Evolutionary conservation across 306 rosid species (phyloP).

Genomic region (Pterocarpus macrocarpus): DNA sequence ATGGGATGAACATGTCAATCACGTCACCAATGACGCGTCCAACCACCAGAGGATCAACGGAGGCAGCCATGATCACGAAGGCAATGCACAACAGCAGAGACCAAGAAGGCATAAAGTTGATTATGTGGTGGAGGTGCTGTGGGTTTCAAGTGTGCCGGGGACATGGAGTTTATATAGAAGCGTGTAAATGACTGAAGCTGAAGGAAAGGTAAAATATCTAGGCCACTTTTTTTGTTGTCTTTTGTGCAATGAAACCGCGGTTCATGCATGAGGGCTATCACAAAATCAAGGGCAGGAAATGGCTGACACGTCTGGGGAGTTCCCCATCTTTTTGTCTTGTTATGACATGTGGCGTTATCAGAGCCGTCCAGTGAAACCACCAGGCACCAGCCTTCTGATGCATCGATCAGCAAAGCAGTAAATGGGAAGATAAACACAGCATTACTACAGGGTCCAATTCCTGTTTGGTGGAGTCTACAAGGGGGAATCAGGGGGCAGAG

Average conservation of each 20-base stretch:
- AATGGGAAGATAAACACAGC: not conserved
- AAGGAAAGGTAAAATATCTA: not conserved
- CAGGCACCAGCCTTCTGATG: not conserved
- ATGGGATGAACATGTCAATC: constrained; percentile 83
- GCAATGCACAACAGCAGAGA: not conserved
- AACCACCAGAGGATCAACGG: constrained; percentile 85
- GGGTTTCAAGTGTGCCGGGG: not conserved
- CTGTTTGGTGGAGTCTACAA: constrained; percentile 16
- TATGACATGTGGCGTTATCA: constrained; percentile 41
- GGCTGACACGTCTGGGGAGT: constrained; percentile 56
- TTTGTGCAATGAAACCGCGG: constrained; percentile 31
- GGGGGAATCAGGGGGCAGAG: not conserved
- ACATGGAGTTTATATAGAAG: constrained; percentile 53
- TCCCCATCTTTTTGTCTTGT: constrained; percentile 18
- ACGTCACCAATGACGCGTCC: constrained; percentile 93
- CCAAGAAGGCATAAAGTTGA: too few species aligned
- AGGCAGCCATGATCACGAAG: constrained; percentile 60
- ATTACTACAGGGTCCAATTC: not conserved
- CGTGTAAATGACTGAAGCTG: not conserved
- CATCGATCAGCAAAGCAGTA: not conserved
- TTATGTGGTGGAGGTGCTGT: not conserved
- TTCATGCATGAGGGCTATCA: constrained; percentile 62
- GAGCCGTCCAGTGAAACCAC: not conserved
- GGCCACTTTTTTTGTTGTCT: not conserved
- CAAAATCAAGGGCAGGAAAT: constrained; percentile 29